phyloP scores from a whole-genome alignment of 345 rosid species.

The Zanthoxylum bungeanum region DNA sequence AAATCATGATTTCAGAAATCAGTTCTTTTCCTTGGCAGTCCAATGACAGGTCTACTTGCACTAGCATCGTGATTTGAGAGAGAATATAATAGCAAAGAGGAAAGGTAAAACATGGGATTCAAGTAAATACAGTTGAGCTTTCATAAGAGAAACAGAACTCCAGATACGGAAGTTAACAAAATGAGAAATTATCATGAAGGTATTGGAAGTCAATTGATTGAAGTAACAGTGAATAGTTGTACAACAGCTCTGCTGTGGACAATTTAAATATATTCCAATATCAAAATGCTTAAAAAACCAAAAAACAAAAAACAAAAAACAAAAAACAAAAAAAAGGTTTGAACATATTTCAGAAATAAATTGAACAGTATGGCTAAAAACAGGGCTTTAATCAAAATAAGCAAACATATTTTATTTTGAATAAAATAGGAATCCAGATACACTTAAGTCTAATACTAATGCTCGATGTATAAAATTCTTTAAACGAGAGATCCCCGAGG shows the following conservation, averaged over 20 bases:
- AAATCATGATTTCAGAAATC: not conserved
- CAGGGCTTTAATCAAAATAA: not conserved
- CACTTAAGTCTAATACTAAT: not conserved
- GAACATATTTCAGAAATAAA: not conserved
- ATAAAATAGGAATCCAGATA: too few species aligned
- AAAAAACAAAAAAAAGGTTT: not conserved
- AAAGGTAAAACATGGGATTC: too few species aligned
- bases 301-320: not conserved
- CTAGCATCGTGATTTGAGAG: not conserved
- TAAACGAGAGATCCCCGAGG: not conserved
- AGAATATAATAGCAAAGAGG: too few species aligned
- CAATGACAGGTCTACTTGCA: not conserved
- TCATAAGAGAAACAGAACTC: not conserved
- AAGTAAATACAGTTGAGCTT: not conserved
- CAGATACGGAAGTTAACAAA: not conserved
- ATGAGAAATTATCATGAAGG: not conserved
- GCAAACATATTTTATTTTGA: not conserved
- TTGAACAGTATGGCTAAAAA: not conserved
- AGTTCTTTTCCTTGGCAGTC: not conserved
- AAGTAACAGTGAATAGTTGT: not conserved
- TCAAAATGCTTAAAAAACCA: not conserved
- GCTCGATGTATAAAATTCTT: not conserved
- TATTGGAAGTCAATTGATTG: not conserved
- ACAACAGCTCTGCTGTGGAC: not conserved
- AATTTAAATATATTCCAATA: not conserved